Conservation (phyloP, 2,329 filamentous ascomycete species). For the Aspergillus ochraceus region DNA sequence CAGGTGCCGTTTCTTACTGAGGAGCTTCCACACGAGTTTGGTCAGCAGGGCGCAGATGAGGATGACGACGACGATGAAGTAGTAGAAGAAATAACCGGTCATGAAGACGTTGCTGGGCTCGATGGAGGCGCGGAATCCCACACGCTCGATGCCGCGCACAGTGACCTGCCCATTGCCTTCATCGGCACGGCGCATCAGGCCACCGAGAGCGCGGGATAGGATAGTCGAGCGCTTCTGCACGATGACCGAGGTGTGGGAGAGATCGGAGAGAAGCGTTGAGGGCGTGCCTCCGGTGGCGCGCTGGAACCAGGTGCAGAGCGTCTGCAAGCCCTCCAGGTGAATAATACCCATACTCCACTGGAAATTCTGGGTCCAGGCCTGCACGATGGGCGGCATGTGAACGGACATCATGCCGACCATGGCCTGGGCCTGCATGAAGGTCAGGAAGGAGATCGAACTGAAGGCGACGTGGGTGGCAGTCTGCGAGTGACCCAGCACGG, state of each 20-base stretch:
- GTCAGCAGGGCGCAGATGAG: constrained; percentile 67
- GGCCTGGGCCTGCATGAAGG: constrained; percentile 90
- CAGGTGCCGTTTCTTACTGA: constrained; percentile 74
- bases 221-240: constrained; percentile 60
- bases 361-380: constrained; percentile 94
- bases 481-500: constrained; percentile 86
- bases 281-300: constrained; percentile 84
- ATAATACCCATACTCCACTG: constrained; percentile 98
- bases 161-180: constrained; percentile 30
- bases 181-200: constrained; percentile 22
- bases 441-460: constrained; percentile 85
- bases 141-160: constrained; percentile 79
- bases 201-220: constrained; percentile 21
- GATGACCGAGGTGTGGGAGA: constrained; percentile 75
- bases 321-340: constrained; percentile 76
- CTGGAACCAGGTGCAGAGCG: constrained; percentile 91
- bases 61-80: constrained; percentile 75
- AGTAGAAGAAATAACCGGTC: constrained; percentile 83
- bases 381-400: constrained; percentile 78
- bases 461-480: constrained; percentile 90
- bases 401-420: constrained; percentile 84
- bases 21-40: constrained; percentile 71
- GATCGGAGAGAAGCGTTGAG: constrained; percentile 71
- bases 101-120: constrained; percentile 91
- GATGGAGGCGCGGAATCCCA: constrained; percentile 80